phyloP scores from a whole-genome alignment of 2,329 filamentous ascomycete genomes.

The Nakataea oryzae region DNA sequence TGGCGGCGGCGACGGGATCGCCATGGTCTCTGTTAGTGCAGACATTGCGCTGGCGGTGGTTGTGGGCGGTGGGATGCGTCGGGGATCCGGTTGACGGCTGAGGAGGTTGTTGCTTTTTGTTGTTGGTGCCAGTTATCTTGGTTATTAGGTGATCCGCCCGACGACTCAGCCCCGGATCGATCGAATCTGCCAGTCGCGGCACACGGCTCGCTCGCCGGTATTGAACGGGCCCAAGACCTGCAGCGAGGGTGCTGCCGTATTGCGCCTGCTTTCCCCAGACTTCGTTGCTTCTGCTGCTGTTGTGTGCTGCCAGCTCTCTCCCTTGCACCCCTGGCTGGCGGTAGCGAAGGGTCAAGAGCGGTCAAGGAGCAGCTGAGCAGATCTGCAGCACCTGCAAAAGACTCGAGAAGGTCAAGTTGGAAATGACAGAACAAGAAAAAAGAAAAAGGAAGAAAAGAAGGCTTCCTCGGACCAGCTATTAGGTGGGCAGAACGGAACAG shows the following conservation, averaged over 20 bases:
- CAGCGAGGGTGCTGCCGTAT: too few relatives aligned
- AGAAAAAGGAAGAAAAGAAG: neutral
- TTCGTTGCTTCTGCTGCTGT: neutral
- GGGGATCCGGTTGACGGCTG: neutral
- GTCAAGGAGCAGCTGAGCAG: neutral
- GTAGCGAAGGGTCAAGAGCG: neutral
- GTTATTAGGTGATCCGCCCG: neutral
- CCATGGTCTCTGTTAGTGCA: slow-evolving; percentile 7
- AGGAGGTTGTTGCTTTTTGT: neutral
- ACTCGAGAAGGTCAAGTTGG: too few relatives aligned
- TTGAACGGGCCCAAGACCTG: neutral
- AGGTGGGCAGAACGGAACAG: neutral
- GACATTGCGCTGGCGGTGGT: slow-evolving; percentile 8
- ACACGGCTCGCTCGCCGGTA: neutral
- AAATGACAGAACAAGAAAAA: neutral
- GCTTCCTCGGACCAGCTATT: neutral
- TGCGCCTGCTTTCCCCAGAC: neutral
- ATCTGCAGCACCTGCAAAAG: neutral
- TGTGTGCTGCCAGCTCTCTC: neutral
- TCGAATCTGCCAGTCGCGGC: neutral
- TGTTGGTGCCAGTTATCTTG: neutral
- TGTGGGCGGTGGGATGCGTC: neutral
- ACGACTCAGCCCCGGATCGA: neutral
- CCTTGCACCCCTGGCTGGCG: neutral
- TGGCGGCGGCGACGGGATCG: slow-evolving; percentile 7